Conservation (phyloP, 345 rosid species). For the Acer negundo region DNA sequence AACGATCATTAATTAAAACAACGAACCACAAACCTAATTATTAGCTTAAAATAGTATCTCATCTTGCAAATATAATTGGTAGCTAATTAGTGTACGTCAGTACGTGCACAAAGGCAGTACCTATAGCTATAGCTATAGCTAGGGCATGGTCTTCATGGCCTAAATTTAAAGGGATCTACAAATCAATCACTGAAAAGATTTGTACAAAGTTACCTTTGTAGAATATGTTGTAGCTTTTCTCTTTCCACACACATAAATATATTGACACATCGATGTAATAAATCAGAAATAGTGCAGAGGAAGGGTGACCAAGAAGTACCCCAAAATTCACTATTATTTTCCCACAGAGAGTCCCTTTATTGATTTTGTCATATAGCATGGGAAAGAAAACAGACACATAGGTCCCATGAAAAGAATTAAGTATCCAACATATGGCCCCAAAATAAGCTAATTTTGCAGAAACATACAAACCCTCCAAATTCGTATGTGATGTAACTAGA, state of each 20-base stretch:
- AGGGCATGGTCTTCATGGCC: not conserved
- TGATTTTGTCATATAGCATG: conserved; percentile 12
- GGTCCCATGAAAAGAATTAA: conserved; percentile 46
- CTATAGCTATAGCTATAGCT: not conserved
- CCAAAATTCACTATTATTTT: conserved; percentile 14
- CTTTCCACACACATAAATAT: not conserved
- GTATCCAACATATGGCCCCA: conserved; percentile 42
- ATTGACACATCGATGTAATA: not conserved
- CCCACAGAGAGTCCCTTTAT: not conserved
- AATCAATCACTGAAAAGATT: not conserved
- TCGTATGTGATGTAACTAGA: conserved; percentile 22
- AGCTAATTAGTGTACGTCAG: not conserved
- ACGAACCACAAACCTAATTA: too few species aligned
- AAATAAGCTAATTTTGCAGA: conserved; percentile 24
- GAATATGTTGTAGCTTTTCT: not conserved
- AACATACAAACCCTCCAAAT: conserved; percentile 26
- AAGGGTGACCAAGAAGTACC: not conserved
- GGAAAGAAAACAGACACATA: conserved; percentile 18
- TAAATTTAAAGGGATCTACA: not conserved
- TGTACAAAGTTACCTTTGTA: conserved; percentile 2
- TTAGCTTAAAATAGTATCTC: not conserved
- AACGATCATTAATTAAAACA: not conserved
- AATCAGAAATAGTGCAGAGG: conserved; percentile 1
- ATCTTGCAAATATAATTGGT: not conserved
- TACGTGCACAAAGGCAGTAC: not conserved